Evolutionary conservation across 2,329 filamentous ascomycete genomes (phyloP).

Genomic region (Orbilia ellipsospora): DNA sequence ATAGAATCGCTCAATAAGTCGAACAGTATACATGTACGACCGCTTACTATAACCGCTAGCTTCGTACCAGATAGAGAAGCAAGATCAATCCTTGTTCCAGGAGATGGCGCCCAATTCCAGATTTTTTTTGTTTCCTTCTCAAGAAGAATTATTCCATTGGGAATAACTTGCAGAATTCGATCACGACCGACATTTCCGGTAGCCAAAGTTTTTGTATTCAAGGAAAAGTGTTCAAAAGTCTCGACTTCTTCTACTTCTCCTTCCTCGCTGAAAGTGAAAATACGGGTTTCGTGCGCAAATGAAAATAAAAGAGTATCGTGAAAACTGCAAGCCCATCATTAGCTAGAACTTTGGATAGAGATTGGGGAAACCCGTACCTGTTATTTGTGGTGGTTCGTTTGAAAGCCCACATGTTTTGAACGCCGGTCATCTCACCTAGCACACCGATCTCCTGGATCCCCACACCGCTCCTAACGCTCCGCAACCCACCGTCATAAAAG

Average conservation of each 20-base stretch:
- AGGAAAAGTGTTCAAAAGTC: constrained; percentile 75
- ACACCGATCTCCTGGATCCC: constrained; percentile 88
- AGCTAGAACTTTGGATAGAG: background rate
- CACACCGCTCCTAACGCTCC: constrained; percentile 92
- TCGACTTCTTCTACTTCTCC: constrained; percentile 89
- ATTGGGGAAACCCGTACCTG: constrained; percentile 24
- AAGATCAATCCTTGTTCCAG: constrained; percentile 61
- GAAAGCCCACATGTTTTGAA: constrained; percentile 78
- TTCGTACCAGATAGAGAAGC: constrained; percentile 22
- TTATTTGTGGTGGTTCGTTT: constrained; percentile 65
- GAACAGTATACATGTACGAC: constrained; percentile 34
- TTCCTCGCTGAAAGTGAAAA: constrained; percentile 78
- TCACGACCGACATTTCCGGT: constrained; percentile 73
- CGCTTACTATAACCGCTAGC: constrained; percentile 27
- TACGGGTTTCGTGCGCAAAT: constrained; percentile 82
- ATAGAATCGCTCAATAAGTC: constrained; percentile 63
- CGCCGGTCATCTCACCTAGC: constrained; percentile 79
- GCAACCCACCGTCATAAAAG: constrained; percentile 85
- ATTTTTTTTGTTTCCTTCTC: constrained; percentile 69
- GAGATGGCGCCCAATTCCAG: constrained; percentile 70
- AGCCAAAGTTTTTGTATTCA: constrained; percentile 78
- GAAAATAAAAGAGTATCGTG: constrained; percentile 81
- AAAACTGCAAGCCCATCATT: constrained; percentile 59
- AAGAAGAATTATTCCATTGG: constrained; percentile 71
- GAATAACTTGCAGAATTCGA: constrained; percentile 80